Conservation (phyloP, 345 rosid genomes). For the Sonneratia alba region DNA sequence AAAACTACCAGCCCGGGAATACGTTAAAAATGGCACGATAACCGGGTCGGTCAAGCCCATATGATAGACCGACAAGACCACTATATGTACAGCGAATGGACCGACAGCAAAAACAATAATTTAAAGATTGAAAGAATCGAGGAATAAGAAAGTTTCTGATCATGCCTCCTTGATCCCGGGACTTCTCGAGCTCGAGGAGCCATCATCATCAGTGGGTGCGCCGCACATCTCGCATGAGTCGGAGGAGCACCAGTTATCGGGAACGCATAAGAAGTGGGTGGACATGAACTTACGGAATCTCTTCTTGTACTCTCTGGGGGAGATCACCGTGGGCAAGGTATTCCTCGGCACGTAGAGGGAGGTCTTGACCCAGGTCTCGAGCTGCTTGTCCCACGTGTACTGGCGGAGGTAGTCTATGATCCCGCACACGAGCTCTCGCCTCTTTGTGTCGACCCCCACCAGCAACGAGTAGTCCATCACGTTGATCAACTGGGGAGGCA, state of each 20-base stretch:
- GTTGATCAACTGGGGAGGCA: conserved; percentile 53
- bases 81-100: no score
- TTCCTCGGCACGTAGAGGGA: conserved; percentile 83
- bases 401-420: conserved; percentile 93
- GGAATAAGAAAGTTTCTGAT: conserved; percentile 6
- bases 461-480: conserved; percentile 97
- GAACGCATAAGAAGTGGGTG: conserved; percentile 75
- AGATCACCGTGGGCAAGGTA: conserved; percentile 71
- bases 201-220: conserved; percentile 8
- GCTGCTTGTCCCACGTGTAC: conserved; percentile 95
- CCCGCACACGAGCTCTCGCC: conserved; percentile 80
- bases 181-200: conserved; percentile 7
- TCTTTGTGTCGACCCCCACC: conserved; percentile 69
- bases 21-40: no score
- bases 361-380: conserved; percentile 96
- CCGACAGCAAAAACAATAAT: no score
- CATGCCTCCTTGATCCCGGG: not conserved
- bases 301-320: conserved; percentile 85
- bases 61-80: no score
- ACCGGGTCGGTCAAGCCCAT: no score
- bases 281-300: conserved; percentile 92
- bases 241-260: conserved; percentile 74
- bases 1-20: no score
- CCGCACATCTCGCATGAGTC: conserved; percentile 25
- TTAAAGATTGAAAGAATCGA: conserved; percentile 7